Base-by-base conservation (phyloP, 352 stramenopile genomes). In the Pythium aristosporum region DNA sequence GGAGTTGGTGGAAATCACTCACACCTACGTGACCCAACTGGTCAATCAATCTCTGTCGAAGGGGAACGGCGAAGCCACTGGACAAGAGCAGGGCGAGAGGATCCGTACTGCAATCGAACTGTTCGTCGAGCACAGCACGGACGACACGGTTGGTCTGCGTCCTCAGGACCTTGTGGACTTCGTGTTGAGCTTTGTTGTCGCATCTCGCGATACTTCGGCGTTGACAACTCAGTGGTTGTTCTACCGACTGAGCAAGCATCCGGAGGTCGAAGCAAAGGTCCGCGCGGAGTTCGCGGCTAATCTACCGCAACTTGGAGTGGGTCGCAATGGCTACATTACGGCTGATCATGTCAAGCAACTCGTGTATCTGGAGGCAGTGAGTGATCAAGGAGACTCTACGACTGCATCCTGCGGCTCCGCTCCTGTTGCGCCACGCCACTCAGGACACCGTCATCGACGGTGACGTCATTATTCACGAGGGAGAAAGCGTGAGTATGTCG, bases 131-230 rank as follows among this genome's bases (percentile, higher is more conserved):
- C 39, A 61, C 54, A 61, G 54, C 30, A 23, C 10, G 9, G 54
- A 61, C n/a, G 54, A 61, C 41, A 42, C 41, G 11, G 39, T n/a
- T 7, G 54, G 39, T 12, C 10, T 61, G 23, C 54, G 41, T 11
- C 43, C 54, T 3, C 23, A 18, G 5, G 36, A 58, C n/a, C 21
- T 58, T 2, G 51, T 58, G 8, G 81, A 94, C 23, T 70, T 96
- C 30, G 73, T 86, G 5, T 69, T 92, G 9, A 75, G 72, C 7
- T 77, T 96, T 49, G 66, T 96, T 18, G 50, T 87, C 21, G 86
- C 78, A 13, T 83, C 86, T 5, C 76, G 83, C 32, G 85, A 94
- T 57, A 96, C 81, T 0, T 92, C 88, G 9, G 79, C 86, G 3
- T 68, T 61, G 62, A 77, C 83, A 18, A 57, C 94, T n/a, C 74